These are phyloP conservation scores for Centaurea solstitialis DNA, from an alignment of 129 eudicot species.

Conservation along the genomic window DNA sequence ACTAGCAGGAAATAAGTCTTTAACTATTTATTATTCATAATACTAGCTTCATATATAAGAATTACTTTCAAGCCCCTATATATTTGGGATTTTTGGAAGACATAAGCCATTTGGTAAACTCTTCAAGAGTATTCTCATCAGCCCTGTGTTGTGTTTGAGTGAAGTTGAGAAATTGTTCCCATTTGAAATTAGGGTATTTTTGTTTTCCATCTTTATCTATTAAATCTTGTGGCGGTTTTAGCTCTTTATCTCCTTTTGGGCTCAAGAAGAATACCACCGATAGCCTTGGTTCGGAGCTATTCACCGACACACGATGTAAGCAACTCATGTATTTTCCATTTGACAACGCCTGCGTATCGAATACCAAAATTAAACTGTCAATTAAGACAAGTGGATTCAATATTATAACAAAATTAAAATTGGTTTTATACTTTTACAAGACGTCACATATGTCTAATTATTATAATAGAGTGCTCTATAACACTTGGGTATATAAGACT, in stretches of 20 bases:
- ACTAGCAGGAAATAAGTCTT: not conserved
- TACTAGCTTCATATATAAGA: not conserved
- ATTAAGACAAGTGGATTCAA: not conserved
- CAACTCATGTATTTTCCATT: slow-evolving; percentile 70
- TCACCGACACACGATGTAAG: slow-evolving; percentile 60
- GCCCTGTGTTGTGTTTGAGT: slow-evolving; percentile 50
- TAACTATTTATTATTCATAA: not conserved
- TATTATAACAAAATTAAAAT: not conserved
- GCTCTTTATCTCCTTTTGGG: slow-evolving; percentile 53
- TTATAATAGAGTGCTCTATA: not conserved
- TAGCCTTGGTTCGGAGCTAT: slow-evolving; percentile 35
- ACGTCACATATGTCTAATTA: not conserved
- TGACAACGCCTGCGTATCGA: slow-evolving; percentile 50
- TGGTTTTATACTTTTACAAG: not conserved
- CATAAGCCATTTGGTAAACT: slow-evolving; percentile 40
- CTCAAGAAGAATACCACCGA: slow-evolving; percentile 51
- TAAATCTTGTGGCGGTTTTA: slow-evolving; percentile 44
- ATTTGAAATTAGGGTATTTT: slow-evolving; percentile 52
- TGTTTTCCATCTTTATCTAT: slow-evolving; percentile 16
- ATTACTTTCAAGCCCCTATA: not conserved
- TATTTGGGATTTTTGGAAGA: slow-evolving; percentile 12
- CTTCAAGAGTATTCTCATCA: slow-evolving; percentile 35
- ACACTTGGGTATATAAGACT: not conserved
- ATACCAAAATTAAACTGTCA: not conserved
- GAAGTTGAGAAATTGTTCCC: slow-evolving; percentile 42